These are phyloP conservation scores for Ganoderma resinaceum DNA, from an alignment of 1,284 basidiomycete genomes.

Conservation along the genomic window DNA sequence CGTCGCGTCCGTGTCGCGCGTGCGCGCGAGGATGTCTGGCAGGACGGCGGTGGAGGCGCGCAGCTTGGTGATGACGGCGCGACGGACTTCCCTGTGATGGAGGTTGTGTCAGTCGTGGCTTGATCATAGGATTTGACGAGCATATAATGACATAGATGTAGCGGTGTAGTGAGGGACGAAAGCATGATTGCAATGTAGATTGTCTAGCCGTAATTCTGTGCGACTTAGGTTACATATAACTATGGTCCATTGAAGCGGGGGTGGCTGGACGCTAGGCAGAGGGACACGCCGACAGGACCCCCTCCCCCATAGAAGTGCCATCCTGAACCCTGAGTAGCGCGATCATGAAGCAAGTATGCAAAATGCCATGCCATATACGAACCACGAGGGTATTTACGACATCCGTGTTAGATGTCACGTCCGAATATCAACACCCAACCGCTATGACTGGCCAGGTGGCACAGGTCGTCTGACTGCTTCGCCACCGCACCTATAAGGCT, in stretches of 20 bases:
- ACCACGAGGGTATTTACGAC: too few relatives aligned
- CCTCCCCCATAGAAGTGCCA: too few relatives aligned
- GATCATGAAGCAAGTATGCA: too few relatives aligned
- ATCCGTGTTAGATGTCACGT: too few relatives aligned
- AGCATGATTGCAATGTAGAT: neutral
- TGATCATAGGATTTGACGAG: too few relatives aligned
- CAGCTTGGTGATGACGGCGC: slow-evolving; percentile 85
- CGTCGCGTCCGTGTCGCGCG: slow-evolving; percentile 86
- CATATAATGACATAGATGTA: neutral
- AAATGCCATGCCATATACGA: too few relatives aligned
- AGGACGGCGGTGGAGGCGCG: slow-evolving; percentile 70
- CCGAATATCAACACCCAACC: too few relatives aligned
- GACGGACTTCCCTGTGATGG: slow-evolving; percentile 82
- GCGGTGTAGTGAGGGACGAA: neutral
- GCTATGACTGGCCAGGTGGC: too few relatives aligned
- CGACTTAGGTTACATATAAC: neutral
- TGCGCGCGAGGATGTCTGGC: slow-evolving; percentile 77
- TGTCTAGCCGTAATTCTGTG: neutral
- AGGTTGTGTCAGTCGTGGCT: neutral
- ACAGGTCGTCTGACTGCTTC: too few relatives aligned
- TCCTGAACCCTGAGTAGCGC: too few relatives aligned
- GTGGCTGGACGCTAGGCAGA: too few relatives aligned
- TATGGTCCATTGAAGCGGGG: neutral
- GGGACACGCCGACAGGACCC: neutral
- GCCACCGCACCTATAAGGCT: too few relatives aligned